Evolutionary conservation across 768 basidiomycete genomes (phyloP).

Genomic region (Naganishia antarctica): DNA sequence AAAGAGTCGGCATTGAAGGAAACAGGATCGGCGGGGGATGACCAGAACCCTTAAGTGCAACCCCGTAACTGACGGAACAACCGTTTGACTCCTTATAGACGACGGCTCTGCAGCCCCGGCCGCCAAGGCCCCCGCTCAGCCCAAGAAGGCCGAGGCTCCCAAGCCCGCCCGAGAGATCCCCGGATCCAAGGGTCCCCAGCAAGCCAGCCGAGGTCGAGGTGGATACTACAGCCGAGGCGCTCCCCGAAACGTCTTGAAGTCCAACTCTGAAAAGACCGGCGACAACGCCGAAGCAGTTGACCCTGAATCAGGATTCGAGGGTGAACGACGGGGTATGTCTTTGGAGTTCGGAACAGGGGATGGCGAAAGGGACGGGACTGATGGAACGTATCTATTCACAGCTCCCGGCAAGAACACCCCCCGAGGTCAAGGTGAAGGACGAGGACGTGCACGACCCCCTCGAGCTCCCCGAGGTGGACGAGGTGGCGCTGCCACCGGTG

Average conservation of each 20-base stretch:
- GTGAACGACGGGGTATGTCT: slow-evolving; percentile 43
- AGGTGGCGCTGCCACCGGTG: slow-evolving; percentile 51
- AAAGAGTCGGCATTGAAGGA: no score
- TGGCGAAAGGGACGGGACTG: slow-evolving; percentile 2
- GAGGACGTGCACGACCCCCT: slow-evolving; percentile 50
- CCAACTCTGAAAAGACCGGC: slow-evolving; percentile 31
- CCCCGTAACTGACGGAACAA: not conserved
- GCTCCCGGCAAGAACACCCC: slow-evolving; percentile 23
- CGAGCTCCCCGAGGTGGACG: slow-evolving; percentile 53
- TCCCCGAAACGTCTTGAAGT: slow-evolving; percentile 37
- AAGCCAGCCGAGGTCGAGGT: slow-evolving; percentile 31
- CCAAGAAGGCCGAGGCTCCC: slow-evolving; percentile 31
- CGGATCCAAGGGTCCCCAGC: slow-evolving; percentile 34
- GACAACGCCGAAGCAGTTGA: slow-evolving; percentile 31
- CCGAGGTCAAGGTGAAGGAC: slow-evolving; percentile 44
- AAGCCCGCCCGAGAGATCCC: slow-evolving; percentile 43
- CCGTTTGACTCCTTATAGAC: not conserved
- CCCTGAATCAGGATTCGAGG: slow-evolving; percentile 47
- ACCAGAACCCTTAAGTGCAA: no score
- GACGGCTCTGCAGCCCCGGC: slow-evolving; percentile 23
- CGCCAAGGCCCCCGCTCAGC: slow-evolving; percentile 31
- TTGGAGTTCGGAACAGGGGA: no score
- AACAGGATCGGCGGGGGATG: no score
- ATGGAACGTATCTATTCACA: not conserved
- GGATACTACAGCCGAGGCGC: slow-evolving; percentile 44